phyloP scores from a whole-genome alignment of 2,329 filamentous ascomycete genomes.

The Ophiocordyceps australis region DNA sequence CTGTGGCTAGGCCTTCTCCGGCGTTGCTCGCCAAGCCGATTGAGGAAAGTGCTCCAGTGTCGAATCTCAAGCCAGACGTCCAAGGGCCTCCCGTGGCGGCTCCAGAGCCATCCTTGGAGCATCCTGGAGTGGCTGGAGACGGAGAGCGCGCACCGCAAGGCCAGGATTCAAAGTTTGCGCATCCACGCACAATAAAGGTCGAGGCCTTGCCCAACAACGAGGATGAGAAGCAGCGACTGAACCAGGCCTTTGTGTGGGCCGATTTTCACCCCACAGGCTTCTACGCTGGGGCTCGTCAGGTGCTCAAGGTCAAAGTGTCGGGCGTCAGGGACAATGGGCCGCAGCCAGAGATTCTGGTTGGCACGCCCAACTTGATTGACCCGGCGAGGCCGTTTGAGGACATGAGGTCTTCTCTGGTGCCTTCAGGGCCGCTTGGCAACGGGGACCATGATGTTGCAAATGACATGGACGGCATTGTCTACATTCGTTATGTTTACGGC shows the following conservation, averaged over 20 bases:
- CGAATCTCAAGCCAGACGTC: too few species aligned
- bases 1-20: too few species aligned
- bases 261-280: conserved; percentile 2
- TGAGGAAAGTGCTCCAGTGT: too few species aligned
- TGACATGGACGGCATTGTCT: conserved; percentile 1
- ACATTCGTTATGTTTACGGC: conserved; percentile 1
- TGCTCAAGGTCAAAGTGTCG: not conserved
- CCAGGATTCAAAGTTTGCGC: not conserved
- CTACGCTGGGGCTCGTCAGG: not conserved
- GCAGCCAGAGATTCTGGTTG: not conserved
- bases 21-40: too few species aligned
- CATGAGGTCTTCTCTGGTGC: not conserved
- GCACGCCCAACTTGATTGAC: conserved; percentile 1
- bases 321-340: not conserved
- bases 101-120: too few species aligned
- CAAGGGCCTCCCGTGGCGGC: too few species aligned
- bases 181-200: not conserved
- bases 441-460: not conserved
- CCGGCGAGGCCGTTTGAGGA: not conserved
- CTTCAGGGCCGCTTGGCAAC: not conserved
- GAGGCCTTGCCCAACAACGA: not conserved
- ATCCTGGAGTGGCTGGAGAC: too few species aligned
- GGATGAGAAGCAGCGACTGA: conserved; percentile 1
- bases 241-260: conserved; percentile 1
- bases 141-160: too few species aligned